phyloP scores from a whole-genome alignment of 352 stramenopile genomes.

The Globisporangium paroecandrum region DNA sequence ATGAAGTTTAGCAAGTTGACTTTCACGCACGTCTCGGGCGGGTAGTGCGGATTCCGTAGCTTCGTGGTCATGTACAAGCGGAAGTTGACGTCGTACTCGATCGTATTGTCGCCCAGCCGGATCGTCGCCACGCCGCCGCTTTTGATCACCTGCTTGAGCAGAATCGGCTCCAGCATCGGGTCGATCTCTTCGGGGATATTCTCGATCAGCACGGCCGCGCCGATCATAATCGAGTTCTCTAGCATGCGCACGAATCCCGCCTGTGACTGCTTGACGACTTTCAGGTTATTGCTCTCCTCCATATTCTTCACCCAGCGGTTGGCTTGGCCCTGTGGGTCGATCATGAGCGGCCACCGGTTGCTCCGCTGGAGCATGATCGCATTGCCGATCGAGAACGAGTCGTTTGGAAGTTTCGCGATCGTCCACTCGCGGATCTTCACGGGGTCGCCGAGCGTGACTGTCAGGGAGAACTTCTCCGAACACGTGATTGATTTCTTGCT shows the following conservation, averaged over 20 bases:
- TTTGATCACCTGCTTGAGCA: constrained; percentile 93
- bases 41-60: constrained; percentile 92
- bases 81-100: constrained; percentile 94
- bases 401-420: constrained; percentile 93
- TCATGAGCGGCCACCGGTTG: constrained; percentile 96
- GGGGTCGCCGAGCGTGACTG: constrained; percentile 86
- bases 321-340: constrained; percentile 93
- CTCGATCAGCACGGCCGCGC: constrained; percentile 90
- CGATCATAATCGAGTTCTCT: constrained; percentile 95
- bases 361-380: constrained; percentile 91
- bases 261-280: constrained; percentile 93
- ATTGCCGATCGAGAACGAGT: constrained; percentile 95
- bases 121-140: constrained; percentile 88
- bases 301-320: constrained; percentile 96
- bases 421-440: constrained; percentile 93
- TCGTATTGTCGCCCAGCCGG: constrained; percentile 90
- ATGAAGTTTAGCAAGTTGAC: constrained; percentile 97
- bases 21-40: constrained; percentile 94
- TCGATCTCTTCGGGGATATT: constrained; percentile 93
- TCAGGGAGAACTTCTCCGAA: constrained; percentile 77
- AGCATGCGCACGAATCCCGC: constrained; percentile 93
- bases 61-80: constrained; percentile 95
- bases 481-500: constrained; percentile 74
- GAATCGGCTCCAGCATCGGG: constrained; percentile 91
- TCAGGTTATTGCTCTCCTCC: constrained; percentile 87